Conservation (phyloP, 257 asterid genomes). For the Solanum pinnatisectum region DNA sequence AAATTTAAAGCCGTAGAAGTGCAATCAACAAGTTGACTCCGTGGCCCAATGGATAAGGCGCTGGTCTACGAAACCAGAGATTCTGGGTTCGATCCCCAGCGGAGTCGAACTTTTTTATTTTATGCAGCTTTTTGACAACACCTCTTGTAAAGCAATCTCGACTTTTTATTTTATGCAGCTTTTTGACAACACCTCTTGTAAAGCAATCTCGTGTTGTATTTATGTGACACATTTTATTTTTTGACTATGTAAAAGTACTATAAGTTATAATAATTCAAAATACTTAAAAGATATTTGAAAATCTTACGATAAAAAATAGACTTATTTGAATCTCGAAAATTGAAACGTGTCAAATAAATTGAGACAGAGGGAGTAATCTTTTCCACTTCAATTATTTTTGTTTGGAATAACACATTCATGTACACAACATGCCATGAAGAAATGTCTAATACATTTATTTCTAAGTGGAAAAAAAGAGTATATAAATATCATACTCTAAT, state of each 20-base stretch:
- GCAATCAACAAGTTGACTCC: not conserved
- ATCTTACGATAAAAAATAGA: too few species aligned
- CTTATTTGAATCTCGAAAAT: fast-evolving
- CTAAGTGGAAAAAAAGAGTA: not conserved
- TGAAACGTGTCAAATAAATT: fast-evolving
- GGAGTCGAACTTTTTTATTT: not conserved
- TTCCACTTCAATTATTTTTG: not conserved
- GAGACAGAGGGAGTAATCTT: too few species aligned
- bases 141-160: too few species aligned
- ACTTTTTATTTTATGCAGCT: too few species aligned
- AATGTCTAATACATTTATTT: not conserved
- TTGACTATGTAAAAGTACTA: too few species aligned
- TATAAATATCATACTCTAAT: not conserved
- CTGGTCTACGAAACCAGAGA: slow-evolving; percentile 99
- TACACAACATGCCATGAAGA: not conserved
- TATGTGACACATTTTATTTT: too few species aligned
- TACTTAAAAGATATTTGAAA: too few species aligned
- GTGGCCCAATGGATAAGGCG: slow-evolving; percentile 99
- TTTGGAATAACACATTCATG: not conserved
- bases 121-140: too few species aligned
- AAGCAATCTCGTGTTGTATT: too few species aligned
- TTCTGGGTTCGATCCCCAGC: slow-evolving; percentile 99
- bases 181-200: too few species aligned
- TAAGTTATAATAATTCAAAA: too few species aligned
- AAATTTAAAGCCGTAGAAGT: fast-evolving